Conservation (phyloP, 2,329 filamentous ascomycete species). For the Neonectria ditissima region DNA sequence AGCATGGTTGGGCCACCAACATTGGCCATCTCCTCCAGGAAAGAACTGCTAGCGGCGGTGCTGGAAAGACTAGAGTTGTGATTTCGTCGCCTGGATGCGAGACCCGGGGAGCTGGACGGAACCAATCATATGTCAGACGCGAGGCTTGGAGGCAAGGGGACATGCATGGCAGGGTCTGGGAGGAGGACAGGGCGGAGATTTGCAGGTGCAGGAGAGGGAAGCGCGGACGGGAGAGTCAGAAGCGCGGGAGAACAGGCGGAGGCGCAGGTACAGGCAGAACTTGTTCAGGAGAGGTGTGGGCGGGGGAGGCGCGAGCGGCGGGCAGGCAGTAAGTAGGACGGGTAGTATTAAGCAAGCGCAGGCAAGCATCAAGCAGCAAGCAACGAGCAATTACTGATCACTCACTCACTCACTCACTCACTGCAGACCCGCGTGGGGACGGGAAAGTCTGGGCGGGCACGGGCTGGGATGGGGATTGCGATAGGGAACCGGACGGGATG, state of each 20-base stretch:
- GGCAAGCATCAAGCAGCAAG: conserved; percentile 19
- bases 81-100: conserved; percentile 62
- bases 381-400: conserved; percentile 7
- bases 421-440: no score
- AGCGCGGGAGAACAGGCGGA: conserved; percentile 37
- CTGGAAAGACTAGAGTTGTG: conserved; percentile 71
- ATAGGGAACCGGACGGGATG: conserved; percentile 25
- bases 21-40: conserved; percentile 78
- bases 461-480: conserved; percentile 15
- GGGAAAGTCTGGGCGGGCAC: background rate
- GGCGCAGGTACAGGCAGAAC: conserved; percentile 33
- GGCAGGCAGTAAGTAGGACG: conserved; percentile 1
- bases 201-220: conserved; percentile 27
- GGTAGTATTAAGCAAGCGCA: conserved; percentile 8
- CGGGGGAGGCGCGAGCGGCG: conserved; percentile 16
- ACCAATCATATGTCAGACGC: conserved; percentile 63
- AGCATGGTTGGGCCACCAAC: conserved; percentile 74
- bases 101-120: conserved; percentile 66
- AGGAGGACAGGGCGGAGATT: conserved; percentile 39
- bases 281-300: conserved; percentile 25
- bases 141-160: conserved; percentile 38
- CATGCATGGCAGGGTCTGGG: conserved; percentile 30
- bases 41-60: conserved; percentile 70
- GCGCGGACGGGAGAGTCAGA: conserved; percentile 22
- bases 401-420: no score